Evolutionary conservation across 306 rosid genomes (phyloP), one percentile per base, ranked within the genome.

Genomic region (Cucurbita argyrosperma): DNA sequence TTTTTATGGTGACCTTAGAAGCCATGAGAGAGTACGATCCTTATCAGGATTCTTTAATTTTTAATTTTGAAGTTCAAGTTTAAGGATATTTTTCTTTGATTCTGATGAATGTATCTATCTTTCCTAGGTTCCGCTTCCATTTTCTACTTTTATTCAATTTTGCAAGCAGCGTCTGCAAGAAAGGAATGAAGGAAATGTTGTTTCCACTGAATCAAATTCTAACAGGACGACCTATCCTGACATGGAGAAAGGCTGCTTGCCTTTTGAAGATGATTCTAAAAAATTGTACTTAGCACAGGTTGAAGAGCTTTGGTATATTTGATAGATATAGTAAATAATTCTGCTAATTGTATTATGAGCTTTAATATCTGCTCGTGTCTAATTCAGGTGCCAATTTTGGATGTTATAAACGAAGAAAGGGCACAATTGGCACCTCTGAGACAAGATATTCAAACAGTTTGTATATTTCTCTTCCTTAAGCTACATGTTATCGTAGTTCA

Each of bases 281-380:
- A 92, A 86, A 87, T 78, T 88, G 81, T 95, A 91, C 84, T 87
- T 95, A 84, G 99, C 99, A 0, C 99, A 95, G 99, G 99, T 95
- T 72, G 56, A 70, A 18, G 71, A 73, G 55, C 79, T 76, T 67
- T 35, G 65, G 46, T 16, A 43, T 51, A 64, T 52, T 62, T 58
- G 23, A 53, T 70, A 40, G 23, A 43, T 70, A 37, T 62, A 57
- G 51, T 59, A 78, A 45, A 47, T 35, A 64, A 68, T 81, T 77
- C 72, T 71, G 64, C 70, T 21, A 54, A 30, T 49, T 49, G 19
- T 49, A 18, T 69, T 69, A 5, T 15, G 54, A 69, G 45, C 57
- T 69, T 49, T 49, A 46, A 30, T 30, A 60, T 75, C 14, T 80
- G 58, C 45, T 78, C 62, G 13, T 38, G 19, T 80, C 70, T 70